Percentiles rank a stretch among this genome's conserved stretches.
Evolutionary conservation across 495 filamentous ascomycete genomes (phyloP).

Genomic region (Glutinoglossum americanum): DNA sequence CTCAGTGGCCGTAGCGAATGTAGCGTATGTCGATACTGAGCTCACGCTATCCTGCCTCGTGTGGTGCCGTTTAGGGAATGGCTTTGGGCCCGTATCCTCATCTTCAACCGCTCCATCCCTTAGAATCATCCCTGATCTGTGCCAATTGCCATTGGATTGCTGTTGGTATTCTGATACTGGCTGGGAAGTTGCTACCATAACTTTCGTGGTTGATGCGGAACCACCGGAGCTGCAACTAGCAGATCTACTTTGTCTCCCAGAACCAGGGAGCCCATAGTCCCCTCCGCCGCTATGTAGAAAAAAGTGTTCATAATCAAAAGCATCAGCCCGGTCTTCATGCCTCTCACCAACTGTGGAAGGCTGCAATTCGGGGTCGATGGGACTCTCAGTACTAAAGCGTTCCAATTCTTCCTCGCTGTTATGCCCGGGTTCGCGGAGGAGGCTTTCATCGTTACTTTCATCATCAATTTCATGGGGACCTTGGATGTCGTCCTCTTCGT

Average conservation of each 20-base stretch:
- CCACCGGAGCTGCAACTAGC: conserved; percentile 38
- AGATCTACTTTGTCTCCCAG: conserved; percentile 26
- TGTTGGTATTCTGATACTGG: neutral
- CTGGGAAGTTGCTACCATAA: conserved; percentile 15
- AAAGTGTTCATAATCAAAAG: conserved; percentile 93
- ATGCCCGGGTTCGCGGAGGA: neutral
- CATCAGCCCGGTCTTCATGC: conserved; percentile 90
- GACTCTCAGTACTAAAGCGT: neutral
- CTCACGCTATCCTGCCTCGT: conserved; percentile 37
- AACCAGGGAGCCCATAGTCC: conserved; percentile 20
- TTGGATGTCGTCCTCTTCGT: neutral
- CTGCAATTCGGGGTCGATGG: neutral
- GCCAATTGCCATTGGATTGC: conserved; percentile 1
- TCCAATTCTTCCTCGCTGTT: neutral
- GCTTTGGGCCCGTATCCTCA: conserved; percentile 1
- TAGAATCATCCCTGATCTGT: neutral
- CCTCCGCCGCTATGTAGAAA: conserved; percentile 81
- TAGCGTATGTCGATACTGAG: conserved; percentile 55
- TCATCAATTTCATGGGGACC: neutral
- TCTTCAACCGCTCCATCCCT: neutral
- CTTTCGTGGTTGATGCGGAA: conserved; percentile 57
- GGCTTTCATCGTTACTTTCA: neutral
- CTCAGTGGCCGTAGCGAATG: conserved; percentile 70
- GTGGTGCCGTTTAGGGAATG: conserved; percentile 13
- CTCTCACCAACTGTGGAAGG: conserved; percentile 18